Base-by-base conservation (phyloP, 345 rosid genomes). In the Syzygium oleosum region DNA sequence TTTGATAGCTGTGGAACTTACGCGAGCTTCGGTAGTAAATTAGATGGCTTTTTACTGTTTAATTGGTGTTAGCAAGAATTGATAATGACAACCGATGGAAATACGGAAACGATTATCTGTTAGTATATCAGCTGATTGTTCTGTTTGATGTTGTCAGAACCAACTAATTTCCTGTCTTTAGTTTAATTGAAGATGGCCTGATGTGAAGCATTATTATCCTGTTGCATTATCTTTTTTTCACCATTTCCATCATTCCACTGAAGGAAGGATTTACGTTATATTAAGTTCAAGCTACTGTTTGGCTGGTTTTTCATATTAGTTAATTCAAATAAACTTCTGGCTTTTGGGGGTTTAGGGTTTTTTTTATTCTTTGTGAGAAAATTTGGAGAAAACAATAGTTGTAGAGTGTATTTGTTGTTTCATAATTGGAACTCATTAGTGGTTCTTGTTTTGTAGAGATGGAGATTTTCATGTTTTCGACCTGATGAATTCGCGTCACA, bases 401-500 rank as follows among this genome's bases (percentile, higher is more conserved):
- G 27, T 16, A 23, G 53, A n/a, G 56, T 25, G 77, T 52, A 17
- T 53, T 53, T 61, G 54, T 63, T 5, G 34, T 53, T 52, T 55
- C 53, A 21, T 43, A 43, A 41, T 34, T 17, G 86, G 55, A 31
- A 5, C 49, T 73, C 83, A 73, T 73, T 9, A 16, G 51, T 53
- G n/a, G 23, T 25, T 84, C 38, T 80, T 85, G 38, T 87, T 52
- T 83, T 84, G 84, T 38, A 88, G 89, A 89, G 84, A 86, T 85
- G 89, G 91, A 87, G 87, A 84, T 61, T 86, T 85, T 85, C 85
- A 21, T 85, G 89, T 85, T 87, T 87, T 77, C 77, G 34, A 14
- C 63, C 5, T 5, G 86, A 85, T 54, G 85, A 63, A 54, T 56
- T 83, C 34, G 85, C 87, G 43, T 78, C 87, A 3, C 68, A 80